Base-by-base conservation (phyloP, 352 stramenopile genomes). In the Phytophthora multivora region DNA sequence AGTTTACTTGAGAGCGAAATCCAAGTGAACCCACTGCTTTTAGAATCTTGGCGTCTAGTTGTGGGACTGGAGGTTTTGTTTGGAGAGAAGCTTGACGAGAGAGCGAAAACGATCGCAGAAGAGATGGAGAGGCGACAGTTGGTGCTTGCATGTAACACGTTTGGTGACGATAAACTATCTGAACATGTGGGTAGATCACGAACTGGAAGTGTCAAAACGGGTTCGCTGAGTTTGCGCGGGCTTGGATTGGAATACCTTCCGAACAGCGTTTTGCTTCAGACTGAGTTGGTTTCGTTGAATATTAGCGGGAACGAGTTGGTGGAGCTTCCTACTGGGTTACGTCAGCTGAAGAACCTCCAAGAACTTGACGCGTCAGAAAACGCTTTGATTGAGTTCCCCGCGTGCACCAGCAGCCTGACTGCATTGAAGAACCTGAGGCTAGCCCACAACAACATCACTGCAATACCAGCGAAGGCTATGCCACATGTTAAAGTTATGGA, bases 291-390 rank as follows among this genome's bases (percentile, higher is more conserved):
- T 51, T 63, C 56, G 31, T 62, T 92, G 41, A 58, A 89, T 59
- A 30, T 92, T 15, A 78, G 70, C 28, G 52, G 69, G 18, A 92
- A 92, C 42, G 48, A 76, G 9, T 56, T 90, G 12, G 63, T 73
- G 8, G 63, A 83, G 10, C 46, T 92, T 12, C 80, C 83, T 0
- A 54, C 42, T 3, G 51, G 60, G 1, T 66, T 92, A 26, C 52
- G 47, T 18, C 59, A 54, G 0, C 55, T 91, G 23, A 53, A 55
- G 5, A 69, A 71, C 21, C 61, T 92, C 0, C 26, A 69, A 46
- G 42, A 74, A 48, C 66, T 92, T 11, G 63, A 86, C 45, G 52
- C 79, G n/a, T 86, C 83, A 21, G 71, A 87, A 47, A 92, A 92
- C 33, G 60, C 77, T 5, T 57, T 92, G 10, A 16, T 80, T 4